Evolutionary conservation across 192 early-diverging fungal species (phyloP).

Genomic region (Linnemannia exigua): DNA sequence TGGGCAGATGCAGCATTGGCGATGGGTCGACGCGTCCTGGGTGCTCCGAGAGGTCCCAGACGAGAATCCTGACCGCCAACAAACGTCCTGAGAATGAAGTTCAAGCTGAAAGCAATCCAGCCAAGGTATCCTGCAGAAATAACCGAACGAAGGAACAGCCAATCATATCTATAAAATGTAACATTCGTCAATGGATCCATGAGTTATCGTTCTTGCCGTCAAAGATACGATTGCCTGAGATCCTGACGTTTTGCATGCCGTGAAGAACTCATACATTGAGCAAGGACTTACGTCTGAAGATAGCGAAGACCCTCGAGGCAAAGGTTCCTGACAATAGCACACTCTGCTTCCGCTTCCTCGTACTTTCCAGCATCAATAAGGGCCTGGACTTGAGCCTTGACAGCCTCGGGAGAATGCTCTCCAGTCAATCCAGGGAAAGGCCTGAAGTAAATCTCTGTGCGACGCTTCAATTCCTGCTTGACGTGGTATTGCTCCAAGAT

Average conservation of each 20-base stretch:
- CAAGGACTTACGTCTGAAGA: slow-evolving; percentile 78
- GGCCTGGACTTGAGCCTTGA: slow-evolving; percentile 69
- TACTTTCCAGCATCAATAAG: slow-evolving; percentile 75
- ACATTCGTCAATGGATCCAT: background rate
- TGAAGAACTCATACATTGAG: too few relatives aligned
- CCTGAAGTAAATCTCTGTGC: slow-evolving; percentile 84
- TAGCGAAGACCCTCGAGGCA: slow-evolving; percentile 91
- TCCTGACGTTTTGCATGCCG: too few relatives aligned
- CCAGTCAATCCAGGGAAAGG: slow-evolving; percentile 79
- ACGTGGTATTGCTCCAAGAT: slow-evolving; percentile 90
- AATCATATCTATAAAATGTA: slow-evolving; percentile 78
- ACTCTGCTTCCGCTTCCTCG: slow-evolving; percentile 76
- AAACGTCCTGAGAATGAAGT: slow-evolving; percentile 83
- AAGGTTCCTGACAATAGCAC: slow-evolving; percentile 70
- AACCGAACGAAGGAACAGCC: slow-evolving; percentile 90
- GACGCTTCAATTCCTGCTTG: slow-evolving; percentile 86
- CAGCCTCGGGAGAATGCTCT: slow-evolving; percentile 64
- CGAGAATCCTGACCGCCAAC: slow-evolving; percentile 55
- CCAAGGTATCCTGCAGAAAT: slow-evolving; percentile 90
- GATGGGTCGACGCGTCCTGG: slow-evolving; percentile 4
- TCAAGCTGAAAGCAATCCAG: slow-evolving; percentile 89
- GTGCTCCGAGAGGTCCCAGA: slow-evolving; percentile 26
- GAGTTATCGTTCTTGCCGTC: background rate
- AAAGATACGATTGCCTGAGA: background rate
- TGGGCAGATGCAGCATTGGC: slow-evolving; percentile 11